Evolutionary conservation across 2,329 filamentous ascomycete species (phyloP), one percentile per base, ranked within the genome.

Genomic region (Pyrenophora seminiperda): DNA sequence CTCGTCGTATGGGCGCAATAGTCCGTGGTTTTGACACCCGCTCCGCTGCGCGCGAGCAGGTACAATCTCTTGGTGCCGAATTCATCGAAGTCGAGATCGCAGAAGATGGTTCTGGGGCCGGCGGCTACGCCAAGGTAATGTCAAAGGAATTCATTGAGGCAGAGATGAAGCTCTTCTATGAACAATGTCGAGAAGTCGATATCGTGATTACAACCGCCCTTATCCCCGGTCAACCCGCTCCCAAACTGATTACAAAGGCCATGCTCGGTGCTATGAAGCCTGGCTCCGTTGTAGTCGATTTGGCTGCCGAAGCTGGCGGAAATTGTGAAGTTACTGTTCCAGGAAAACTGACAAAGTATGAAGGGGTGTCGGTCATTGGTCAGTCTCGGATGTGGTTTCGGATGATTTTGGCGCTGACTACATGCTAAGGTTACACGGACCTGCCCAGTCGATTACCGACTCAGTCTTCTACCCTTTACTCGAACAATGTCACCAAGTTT

Each of bases 141-240:
- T 94, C 90, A 46, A 91, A 93, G 66, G 91, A 93, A 60, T 96
- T 96, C 66, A 91, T 94, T 70, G 90, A 91, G 53, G 91, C 91
- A 5, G 90, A 96, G 72, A 95, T 95, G 90, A 92, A 90, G 71
- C 80, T 96, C 0, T 96, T 96, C 75, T 85, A 89, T 69, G 88
- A 94, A 61, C 91, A 96, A 71, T 89, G 88, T 54, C 83, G 84
- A 51, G 91, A 96, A 31, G 90, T 96, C 42, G 91, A 96, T 72
- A 96, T 96, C 56, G 89, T 96, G 54, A 89, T 96, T 68, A 96
- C 91, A 1, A 96, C 91, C 1, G 91, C 91, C n/a, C 74, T 96
- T 62, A 96, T 96, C 53, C 91, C 91, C 0, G 91, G 91, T 48
- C 88, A 82, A 61, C 88, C 88, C 20, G 90, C 91, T 0, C 91